Percentiles rank a stretch among this genome's conserved stretches.
These are phyloP conservation scores for Rhizophora mangle DNA, from an alignment of 345 rosid genomes.

Conservation along the genomic window DNA sequence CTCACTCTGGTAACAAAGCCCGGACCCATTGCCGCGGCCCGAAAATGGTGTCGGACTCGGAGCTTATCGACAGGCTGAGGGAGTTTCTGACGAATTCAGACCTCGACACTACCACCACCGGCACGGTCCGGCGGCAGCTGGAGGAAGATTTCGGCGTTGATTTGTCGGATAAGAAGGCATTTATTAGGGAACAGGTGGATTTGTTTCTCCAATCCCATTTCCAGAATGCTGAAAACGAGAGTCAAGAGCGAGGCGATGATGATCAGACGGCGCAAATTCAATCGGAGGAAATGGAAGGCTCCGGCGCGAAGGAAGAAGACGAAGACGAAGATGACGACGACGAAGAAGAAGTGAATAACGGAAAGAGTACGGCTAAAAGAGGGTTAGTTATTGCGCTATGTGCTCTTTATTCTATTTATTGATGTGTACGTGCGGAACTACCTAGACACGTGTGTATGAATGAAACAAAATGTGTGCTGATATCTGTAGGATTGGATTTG, in stretches of 20 bases:
- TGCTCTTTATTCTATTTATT: background rate
- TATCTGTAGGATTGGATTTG: no score
- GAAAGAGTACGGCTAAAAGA: slow-evolving; percentile 24
- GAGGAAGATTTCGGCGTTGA: slow-evolving; percentile 47
- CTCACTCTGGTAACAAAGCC: no score
- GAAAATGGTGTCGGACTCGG: slow-evolving; percentile 46
- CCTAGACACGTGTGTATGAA: no score
- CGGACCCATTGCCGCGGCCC: no score
- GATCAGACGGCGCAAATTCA: slow-evolving; percentile 22
- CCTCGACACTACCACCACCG: slow-evolving; percentile 47
- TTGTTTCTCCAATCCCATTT: slow-evolving; percentile 37
- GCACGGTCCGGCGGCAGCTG: slow-evolving; percentile 38
- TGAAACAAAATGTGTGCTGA: no score
- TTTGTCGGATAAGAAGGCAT: slow-evolving; percentile 42
- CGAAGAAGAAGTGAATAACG: slow-evolving; percentile 16
- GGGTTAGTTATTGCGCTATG: slow-evolving; percentile 25
- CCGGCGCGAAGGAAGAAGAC: slow-evolving; percentile 14
- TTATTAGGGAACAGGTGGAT: slow-evolving; percentile 50
- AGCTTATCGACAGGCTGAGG: slow-evolving; percentile 34
- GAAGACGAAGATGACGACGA: slow-evolving; percentile 16
- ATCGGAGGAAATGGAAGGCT: slow-evolving; percentile 26
- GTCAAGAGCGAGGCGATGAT: slow-evolving; percentile 6
- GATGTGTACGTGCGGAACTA: no score
- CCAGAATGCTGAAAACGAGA: slow-evolving; percentile 8
- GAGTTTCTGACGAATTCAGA: slow-evolving; percentile 41